Conservation (phyloP, 805 yeast genomes). For the Kregervanrija fluxuum region DNA sequence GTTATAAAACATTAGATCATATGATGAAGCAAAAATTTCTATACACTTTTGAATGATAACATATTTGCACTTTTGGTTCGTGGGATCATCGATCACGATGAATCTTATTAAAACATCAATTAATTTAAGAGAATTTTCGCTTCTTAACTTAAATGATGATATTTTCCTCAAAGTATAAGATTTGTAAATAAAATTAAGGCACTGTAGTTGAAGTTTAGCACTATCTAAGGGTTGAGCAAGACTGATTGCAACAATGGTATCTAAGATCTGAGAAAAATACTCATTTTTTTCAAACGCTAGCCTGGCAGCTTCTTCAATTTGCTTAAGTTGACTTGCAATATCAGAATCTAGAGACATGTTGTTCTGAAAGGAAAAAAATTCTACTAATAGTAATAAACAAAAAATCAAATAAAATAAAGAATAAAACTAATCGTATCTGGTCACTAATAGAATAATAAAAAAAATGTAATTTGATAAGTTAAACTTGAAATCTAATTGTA, state of each 20-base stretch:
- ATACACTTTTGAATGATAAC: constrained; percentile 20
- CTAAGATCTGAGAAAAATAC: constrained; percentile 13
- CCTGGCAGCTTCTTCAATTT: constrained; percentile 12
- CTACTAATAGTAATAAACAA: too few relatives aligned
- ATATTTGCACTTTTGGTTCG: constrained; percentile 10
- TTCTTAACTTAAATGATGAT: constrained; percentile 14
- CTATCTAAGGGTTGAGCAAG: constrained; percentile 10
- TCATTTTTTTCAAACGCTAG: constrained; percentile 11
- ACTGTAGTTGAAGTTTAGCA: constrained; percentile 14
- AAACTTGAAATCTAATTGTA: too few relatives aligned
- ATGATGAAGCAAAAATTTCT: constrained; percentile 33
- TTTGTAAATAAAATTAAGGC: constrained; percentile 20
- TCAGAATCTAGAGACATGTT: too few relatives aligned
- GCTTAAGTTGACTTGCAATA: constrained; percentile 4
- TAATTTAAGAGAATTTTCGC: constrained; percentile 14
- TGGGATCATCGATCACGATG: constrained; percentile 13
- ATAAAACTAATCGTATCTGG: too few relatives aligned
- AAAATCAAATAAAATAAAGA: too few relatives aligned
- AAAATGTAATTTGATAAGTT: too few relatives aligned
- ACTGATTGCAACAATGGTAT: constrained; percentile 11
- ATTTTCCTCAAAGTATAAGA: constrained; percentile 18
- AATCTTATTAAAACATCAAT: constrained; percentile 18
- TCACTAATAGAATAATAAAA: too few relatives aligned
- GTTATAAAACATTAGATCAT: constrained; percentile 36
- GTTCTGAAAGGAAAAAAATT: too few relatives aligned